Percentiles rank a stretch among this genome's conserved stretches.
Evolutionary conservation across 805 yeast species (phyloP).

Genomic region (Myxozyma lipomycoides): DNA sequence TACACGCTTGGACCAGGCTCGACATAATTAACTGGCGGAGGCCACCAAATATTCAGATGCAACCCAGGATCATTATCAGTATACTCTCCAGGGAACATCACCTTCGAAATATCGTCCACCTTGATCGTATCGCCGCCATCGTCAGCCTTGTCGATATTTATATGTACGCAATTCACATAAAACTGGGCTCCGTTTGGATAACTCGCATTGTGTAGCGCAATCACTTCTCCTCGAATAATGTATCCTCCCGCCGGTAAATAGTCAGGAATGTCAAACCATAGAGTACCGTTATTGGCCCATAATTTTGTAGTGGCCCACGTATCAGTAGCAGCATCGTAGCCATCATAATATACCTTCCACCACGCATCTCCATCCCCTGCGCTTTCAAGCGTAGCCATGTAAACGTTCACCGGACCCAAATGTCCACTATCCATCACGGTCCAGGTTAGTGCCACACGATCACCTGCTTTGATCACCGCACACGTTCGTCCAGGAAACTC

Average conservation of each 20-base stretch:
- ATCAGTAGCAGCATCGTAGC: background rate
- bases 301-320: slow-evolving; percentile 7
- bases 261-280: slow-evolving; percentile 3
- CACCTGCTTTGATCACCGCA: slow-evolving; percentile 1
- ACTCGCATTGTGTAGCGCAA: slow-evolving; percentile 7
- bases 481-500: background rate
- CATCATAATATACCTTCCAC: slow-evolving; percentile 10
- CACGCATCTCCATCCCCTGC: slow-evolving; percentile 5
- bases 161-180: slow-evolving; percentile 6
- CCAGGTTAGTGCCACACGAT: slow-evolving; percentile 1
- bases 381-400: slow-evolving; percentile 3
- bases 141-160: background rate
- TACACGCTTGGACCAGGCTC: background rate
- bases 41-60: slow-evolving; percentile 6
- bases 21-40: background rate
- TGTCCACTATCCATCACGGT: slow-evolving; percentile 5
- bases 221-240: slow-evolving; percentile 5
- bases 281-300: slow-evolving; percentile 3
- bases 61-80: slow-evolving; percentile 3
- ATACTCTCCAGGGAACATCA: slow-evolving; percentile 5
- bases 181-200: slow-evolving; percentile 5
- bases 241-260: slow-evolving; percentile 6
- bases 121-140: background rate
- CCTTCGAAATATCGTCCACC: slow-evolving; percentile 3
- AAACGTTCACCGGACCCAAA: slow-evolving; percentile 3